Percentiles rank a stretch among this genome's conserved stretches.
phyloP scores from a whole-genome alignment of 169 alveolate genomes.

The Eimeria maxima region DNA sequence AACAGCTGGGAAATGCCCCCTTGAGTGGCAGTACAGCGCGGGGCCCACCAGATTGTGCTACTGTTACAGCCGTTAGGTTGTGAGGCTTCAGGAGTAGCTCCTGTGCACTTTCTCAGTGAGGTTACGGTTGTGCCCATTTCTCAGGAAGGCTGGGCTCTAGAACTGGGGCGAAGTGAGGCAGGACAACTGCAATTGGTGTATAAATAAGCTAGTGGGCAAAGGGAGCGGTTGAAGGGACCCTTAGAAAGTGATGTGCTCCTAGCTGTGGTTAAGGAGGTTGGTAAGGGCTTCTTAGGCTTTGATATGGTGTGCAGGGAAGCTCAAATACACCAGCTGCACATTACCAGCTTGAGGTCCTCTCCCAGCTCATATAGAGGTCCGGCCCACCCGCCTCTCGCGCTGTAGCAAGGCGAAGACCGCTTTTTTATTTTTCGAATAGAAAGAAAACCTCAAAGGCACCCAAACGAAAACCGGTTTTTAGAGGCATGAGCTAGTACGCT shows the following conservation, averaged over 20 bases:
- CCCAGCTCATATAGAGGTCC: constrained; percentile 55
- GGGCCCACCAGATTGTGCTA: background rate
- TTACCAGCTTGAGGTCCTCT: constrained; percentile 22
- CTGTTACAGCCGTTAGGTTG: background rate
- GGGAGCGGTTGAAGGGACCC: constrained; percentile 21
- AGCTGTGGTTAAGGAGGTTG: constrained; percentile 4
- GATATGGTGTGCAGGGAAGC: background rate
- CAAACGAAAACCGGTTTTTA: background rate
- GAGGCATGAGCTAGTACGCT: constrained; percentile 32
- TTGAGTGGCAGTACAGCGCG: background rate
- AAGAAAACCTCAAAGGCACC: constrained; percentile 10
- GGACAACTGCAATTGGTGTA: background rate
- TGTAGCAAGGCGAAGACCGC: constrained; percentile 21
- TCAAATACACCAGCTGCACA: constrained; percentile 7
- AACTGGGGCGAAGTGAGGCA: constrained; percentile 4
- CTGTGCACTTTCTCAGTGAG: background rate
- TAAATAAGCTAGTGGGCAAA: background rate
- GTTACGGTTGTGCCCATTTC: constrained; percentile 2
- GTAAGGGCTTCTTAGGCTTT: constrained; percentile 10
- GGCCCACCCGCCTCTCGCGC: constrained; percentile 74
- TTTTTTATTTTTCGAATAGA: background rate
- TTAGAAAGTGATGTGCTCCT: background rate
- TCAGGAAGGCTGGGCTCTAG: background rate
- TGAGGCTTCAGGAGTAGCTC: constrained; percentile 55
- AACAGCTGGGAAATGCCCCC: background rate